Conservation (phyloP, 2,329 filamentous ascomycete species). For the Stagonosporopsis tanaceti region DNA sequence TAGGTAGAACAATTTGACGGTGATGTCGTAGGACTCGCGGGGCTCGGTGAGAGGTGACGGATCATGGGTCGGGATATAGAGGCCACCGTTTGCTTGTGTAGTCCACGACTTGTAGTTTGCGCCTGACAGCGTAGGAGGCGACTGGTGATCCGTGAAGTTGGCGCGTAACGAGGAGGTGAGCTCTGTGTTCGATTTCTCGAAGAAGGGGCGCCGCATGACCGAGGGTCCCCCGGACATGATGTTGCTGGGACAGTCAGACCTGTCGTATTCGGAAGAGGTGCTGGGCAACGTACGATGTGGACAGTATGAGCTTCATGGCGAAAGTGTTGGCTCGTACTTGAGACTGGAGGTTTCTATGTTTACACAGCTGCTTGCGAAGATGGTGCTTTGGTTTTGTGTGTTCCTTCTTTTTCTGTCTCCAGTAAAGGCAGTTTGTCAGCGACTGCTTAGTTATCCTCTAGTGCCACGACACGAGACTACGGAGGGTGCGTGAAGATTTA, state of each 20-base stretch:
- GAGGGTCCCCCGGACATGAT: slow-evolving; percentile 85
- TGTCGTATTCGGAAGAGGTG: accelerated
- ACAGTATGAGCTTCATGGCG: slow-evolving; percentile 83
- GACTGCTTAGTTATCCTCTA: slow-evolving; percentile 13
- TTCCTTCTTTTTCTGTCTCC: background rate
- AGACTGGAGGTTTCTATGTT: background rate
- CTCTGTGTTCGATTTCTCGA: slow-evolving; percentile 89
- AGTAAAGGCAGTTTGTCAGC: slow-evolving; percentile 17
- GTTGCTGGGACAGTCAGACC: slow-evolving; percentile 67
- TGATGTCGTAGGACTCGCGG: slow-evolving; percentile 86
- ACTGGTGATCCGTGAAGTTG: slow-evolving; percentile 79
- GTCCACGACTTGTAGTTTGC: slow-evolving; percentile 71
- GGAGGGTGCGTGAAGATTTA: background rate
- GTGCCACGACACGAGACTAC: background rate
- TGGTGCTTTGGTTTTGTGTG: background rate
- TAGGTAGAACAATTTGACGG: slow-evolving; percentile 93
- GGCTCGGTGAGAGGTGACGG: slow-evolving; percentile 80
- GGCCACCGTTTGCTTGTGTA: slow-evolving; percentile 55
- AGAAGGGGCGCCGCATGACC: slow-evolving; percentile 79
- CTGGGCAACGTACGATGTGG: slow-evolving; percentile 74
- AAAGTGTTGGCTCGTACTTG: background rate
- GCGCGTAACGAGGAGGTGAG: slow-evolving; percentile 85
- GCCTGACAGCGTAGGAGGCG: slow-evolving; percentile 57
- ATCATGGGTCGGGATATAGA: slow-evolving; percentile 80
- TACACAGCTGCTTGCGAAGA: background rate